Evolutionary conservation across 345 rosid species (phyloP).

Genomic region (Eucalyptus cloeziana): DNA sequence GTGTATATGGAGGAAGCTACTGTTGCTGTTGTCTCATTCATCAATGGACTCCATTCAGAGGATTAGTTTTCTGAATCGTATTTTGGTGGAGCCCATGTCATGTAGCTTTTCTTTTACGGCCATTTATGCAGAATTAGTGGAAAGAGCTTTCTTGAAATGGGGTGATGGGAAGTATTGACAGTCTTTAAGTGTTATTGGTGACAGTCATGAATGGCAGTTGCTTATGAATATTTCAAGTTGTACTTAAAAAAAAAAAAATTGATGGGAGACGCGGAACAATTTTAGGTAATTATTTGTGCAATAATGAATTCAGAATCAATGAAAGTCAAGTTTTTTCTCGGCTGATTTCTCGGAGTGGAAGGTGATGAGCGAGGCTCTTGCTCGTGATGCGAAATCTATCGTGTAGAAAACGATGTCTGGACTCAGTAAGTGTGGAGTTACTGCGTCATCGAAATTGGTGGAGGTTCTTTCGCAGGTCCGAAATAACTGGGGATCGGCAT

Average conservation of each 20-base stretch:
- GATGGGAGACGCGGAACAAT: no score
- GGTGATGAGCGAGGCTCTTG: no score
- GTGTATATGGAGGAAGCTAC: background rate
- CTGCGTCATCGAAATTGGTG: no score
- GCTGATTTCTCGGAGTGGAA: no score
- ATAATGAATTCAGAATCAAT: no score
- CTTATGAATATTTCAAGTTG: background rate
- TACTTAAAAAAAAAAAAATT: background rate
- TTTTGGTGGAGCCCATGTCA: background rate
- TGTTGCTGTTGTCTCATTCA: background rate
- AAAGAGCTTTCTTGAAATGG: background rate
- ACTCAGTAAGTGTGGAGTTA: no score
- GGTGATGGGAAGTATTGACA: background rate
- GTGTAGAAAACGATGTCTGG: no score
- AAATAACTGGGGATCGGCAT: conserved; percentile 68
- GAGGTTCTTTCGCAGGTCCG: conserved; percentile 47
- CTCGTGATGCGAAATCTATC: no score
- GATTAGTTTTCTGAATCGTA: background rate
- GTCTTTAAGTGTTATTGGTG: background rate
- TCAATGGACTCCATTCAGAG: background rate
- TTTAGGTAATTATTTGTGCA: no score
- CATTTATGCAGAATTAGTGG: background rate
- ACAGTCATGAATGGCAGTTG: background rate
- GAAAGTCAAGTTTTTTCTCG: no score
- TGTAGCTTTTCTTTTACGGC: background rate